Evolutionary conservation across 768 basidiomycete genomes (phyloP).

Genomic region (Kwoniella dendrophila): DNA sequence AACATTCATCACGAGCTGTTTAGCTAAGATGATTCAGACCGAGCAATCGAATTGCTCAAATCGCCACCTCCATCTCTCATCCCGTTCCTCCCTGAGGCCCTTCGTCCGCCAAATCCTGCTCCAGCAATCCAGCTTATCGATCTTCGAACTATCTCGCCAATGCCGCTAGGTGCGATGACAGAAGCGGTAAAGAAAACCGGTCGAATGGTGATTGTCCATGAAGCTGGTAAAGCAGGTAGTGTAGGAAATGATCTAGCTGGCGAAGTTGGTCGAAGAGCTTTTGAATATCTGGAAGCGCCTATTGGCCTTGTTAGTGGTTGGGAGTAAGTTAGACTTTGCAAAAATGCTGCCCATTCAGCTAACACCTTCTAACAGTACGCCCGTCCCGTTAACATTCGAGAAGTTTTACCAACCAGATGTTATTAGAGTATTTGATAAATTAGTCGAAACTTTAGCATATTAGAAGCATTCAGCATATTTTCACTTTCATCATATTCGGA

Average conservation of each 20-base stretch:
- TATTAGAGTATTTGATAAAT: conserved; percentile 76
- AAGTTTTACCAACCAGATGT: conserved; percentile 90
- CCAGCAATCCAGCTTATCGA: conserved; percentile 79
- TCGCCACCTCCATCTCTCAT: conserved; percentile 69
- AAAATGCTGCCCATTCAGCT: conserved; percentile 3
- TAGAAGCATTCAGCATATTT: conserved; percentile 7
- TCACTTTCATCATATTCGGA: background rate
- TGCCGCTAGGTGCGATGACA: conserved; percentile 77
- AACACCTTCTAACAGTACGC: conserved; percentile 63
- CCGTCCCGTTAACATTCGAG: conserved; percentile 80
- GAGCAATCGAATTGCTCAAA: conserved; percentile 71
- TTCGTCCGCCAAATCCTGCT: conserved; percentile 64
- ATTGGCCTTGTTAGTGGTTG: conserved; percentile 84
- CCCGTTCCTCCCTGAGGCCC: conserved; percentile 65
- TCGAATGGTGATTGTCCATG: conserved; percentile 83
- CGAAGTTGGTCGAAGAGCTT: conserved; percentile 83
- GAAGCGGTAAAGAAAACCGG: conserved; percentile 85
- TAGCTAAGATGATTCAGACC: conserved; percentile 24
- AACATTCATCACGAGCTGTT: background rate
- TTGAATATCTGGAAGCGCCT: conserved; percentile 83
- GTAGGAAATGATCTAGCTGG: conserved; percentile 91
- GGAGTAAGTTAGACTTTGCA: conserved; percentile 71
- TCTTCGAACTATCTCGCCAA: conserved; percentile 82
- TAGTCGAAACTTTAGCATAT: conserved; percentile 77
- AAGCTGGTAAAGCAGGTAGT: conserved; percentile 83